Evolutionary conservation across 202 grass and related monocot species (phyloP), one percentile per base, ranked within the genome.

Genomic region (Schoenoplectus triqueter): DNA sequence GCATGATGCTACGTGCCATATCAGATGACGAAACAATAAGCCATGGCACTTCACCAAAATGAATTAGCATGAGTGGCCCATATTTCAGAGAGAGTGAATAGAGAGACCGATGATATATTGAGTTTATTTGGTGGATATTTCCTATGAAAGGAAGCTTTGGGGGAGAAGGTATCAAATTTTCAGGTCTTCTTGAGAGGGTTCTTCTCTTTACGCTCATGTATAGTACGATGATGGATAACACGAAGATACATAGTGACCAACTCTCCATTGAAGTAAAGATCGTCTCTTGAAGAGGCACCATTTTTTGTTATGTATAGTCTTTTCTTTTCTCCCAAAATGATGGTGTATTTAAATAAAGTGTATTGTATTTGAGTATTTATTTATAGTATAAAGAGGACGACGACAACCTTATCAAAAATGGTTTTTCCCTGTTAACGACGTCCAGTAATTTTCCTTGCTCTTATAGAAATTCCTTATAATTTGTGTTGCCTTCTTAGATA

Each of bases 81-180:
- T 90, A 66, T 84, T 63, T 85, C 14, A 19, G 50, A 39, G 81
- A 64, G 13, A 90, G 81, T 1, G 7, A 54, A 14, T 69, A 64
- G 57, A 90, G 71, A 19, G 61, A 73, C 22, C 81, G 82, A 76
- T 90, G 88, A 15, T 5, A 82, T 48, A 60, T 57, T 17, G n/a
- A 19, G 59, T 86, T 82, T n/a, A 90, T 65, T 85, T 93, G 86
- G 81, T 88, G 88, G 22, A 90, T 21, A 81, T 92, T 90, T 56
- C 91, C 91, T 77, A 90, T 85, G 73, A 92, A 69, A 20, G 84
- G 71, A 54, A 86, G 84, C 59, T 73, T 74, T 62, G 70, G 54
- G 13, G 66, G 68, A 2, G 22, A 45, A 7, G 82, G 66, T 45
- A 65, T 63, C 45, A 46, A 45, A 6, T 80, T 46, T 62, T 80